Conservation (phyloP, 257 asterid species). For the Rubia yunnanensis region DNA sequence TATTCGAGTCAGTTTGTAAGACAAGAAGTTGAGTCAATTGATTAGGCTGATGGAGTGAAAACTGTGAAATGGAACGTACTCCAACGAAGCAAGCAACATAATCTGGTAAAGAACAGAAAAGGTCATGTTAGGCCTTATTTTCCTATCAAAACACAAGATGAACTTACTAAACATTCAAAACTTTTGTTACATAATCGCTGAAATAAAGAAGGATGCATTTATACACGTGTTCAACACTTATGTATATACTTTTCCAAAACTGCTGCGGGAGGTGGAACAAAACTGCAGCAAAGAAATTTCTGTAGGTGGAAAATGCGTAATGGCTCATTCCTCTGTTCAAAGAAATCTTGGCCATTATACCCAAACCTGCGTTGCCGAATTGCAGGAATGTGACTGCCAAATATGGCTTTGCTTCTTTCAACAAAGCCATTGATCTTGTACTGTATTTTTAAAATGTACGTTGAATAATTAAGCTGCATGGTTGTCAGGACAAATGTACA, state of each 20-base stretch:
- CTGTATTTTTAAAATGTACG: not conserved
- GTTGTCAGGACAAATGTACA: not conserved
- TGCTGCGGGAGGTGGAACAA: conserved; percentile 43
- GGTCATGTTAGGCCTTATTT: conserved; percentile 72
- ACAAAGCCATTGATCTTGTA: not conserved
- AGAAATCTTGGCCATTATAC: conserved; percentile 42
- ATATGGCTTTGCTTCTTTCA: conserved; percentile 36
- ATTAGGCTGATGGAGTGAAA: no score
- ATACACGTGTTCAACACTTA: no score
- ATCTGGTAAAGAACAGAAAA: conserved; percentile 50
- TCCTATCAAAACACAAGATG: conserved; percentile 33
- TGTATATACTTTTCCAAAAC: conserved; percentile 40
- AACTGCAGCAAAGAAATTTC: conserved; percentile 43
- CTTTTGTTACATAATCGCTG: not conserved
- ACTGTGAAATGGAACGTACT: conserved; percentile 34
- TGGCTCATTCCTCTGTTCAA: conserved; percentile 54
- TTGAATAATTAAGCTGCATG: not conserved
- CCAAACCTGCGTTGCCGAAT: conserved; percentile 40
- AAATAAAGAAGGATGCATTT: no score
- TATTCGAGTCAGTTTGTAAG: not conserved
- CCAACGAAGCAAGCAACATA: conserved; percentile 43
- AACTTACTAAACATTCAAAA: not conserved
- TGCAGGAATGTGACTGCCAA: conserved; percentile 37
- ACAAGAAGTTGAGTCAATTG: not conserved
- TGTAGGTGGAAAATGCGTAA: conserved; percentile 41